Evolutionary conservation across 441 rosid genomes (phyloP).

Genomic region (Aquilaria agallochum): DNA sequence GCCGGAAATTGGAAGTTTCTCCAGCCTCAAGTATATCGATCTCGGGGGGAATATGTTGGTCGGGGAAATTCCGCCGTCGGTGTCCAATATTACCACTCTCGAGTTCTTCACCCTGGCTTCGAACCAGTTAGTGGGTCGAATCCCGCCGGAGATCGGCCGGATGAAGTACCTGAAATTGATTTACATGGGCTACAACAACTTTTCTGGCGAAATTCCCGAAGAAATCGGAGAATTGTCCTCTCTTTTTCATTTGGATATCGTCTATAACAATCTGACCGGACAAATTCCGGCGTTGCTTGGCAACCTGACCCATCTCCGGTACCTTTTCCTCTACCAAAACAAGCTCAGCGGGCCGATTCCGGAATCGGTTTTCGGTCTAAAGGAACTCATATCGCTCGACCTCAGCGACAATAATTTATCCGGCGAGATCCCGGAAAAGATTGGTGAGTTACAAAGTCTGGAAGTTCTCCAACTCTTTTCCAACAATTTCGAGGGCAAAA

Average conservation of each 20-base stretch:
- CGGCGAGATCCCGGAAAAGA: conserved; percentile 64
- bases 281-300: conserved; percentile 64
- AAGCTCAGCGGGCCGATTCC: conserved; percentile 64
- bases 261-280: conserved; percentile 80
- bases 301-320: conserved; percentile 49
- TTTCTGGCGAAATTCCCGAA: conserved; percentile 68
- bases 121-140: conserved; percentile 60
- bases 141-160: conserved; percentile 47
- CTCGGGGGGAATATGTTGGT: conserved; percentile 76
- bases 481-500: conserved; percentile 60
- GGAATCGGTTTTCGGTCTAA: conserved; percentile 42
- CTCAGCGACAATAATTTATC: conserved; percentile 70
- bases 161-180: conserved; percentile 69
- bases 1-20: conserved; percentile 45
- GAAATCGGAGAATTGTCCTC: conserved; percentile 51
- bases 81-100: conserved; percentile 46
- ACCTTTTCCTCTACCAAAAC: conserved; percentile 79
- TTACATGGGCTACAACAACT: conserved; percentile 87
- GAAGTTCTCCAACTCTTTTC: conserved; percentile 88
- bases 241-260: conserved; percentile 79
- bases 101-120: conserved; percentile 73
- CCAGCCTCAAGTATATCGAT: conserved; percentile 53
- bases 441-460: conserved; percentile 49
- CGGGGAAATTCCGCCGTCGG: conserved; percentile 50
- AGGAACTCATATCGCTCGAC: conserved; percentile 63